Evolutionary conservation across 208 protist species (phyloP).

Genomic region (Wallacemonas sp.): DNA sequence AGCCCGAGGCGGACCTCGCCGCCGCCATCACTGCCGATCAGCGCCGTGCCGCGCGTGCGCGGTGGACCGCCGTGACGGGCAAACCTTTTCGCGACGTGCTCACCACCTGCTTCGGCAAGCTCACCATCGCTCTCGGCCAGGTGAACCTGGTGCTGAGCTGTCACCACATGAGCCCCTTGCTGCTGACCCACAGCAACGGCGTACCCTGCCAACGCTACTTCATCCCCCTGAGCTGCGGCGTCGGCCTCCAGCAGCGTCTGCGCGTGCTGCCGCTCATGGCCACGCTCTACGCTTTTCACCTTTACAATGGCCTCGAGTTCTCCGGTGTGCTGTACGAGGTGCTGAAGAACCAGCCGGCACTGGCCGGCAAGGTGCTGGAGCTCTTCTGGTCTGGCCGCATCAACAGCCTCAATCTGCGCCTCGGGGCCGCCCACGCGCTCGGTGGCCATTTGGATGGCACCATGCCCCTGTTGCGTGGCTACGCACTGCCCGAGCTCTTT

Average conservation of each 20-base stretch:
- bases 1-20: constrained; percentile 4
- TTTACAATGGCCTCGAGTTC: constrained; percentile 62
- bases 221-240: constrained; percentile 54
- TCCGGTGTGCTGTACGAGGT: constrained; percentile 82
- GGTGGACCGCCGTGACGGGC: constrained; percentile 39
- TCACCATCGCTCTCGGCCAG: constrained; percentile 72
- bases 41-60: constrained; percentile 31
- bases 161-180: constrained; percentile 50
- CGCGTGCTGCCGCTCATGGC: constrained; percentile 77
- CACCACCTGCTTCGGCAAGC: constrained; percentile 46
- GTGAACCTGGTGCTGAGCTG: constrained; percentile 74
- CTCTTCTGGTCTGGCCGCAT: constrained; percentile 66
- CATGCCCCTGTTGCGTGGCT: constrained; percentile 44
- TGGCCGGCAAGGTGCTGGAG: constrained; percentile 68
- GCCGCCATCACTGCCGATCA: constrained; percentile 19
- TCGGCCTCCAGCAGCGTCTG: constrained; percentile 76
- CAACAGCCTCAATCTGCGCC: constrained; percentile 52
- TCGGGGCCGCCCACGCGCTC: constrained; percentile 51
- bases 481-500: constrained; percentile 73
- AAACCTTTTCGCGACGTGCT: constrained; percentile 49
- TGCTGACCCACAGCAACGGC: constrained; percentile 48
- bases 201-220: constrained; percentile 63
- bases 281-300: constrained; percentile 72
- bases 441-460: constrained; percentile 7
- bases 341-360: constrained; percentile 75